Evolutionary conservation across 805 yeast species (phyloP), one percentile per base, ranked within the genome.

Genomic region (Candida endomychidarum): DNA sequence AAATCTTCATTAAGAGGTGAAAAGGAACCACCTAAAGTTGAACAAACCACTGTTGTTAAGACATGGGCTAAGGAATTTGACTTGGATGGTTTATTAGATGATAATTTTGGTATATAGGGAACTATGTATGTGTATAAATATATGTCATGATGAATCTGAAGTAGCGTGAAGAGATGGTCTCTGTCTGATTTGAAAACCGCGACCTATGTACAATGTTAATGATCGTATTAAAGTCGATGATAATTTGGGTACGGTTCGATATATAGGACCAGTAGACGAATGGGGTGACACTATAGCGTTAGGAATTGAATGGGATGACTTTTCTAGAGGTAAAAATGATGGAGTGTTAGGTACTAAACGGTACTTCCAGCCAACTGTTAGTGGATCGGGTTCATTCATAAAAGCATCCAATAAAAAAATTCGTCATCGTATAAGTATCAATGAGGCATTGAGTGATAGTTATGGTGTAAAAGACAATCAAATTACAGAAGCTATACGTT

Each of bases 51-150:
- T 9, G 77, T 93, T 54, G 99, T 93, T n/a, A 65, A 74, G 11
- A 76, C 79, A 52, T 93, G 98, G 97, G 82, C 97, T 15, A 77
- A 87, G 62, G 99, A 90, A 66, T 90, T 93, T 60, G 96, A 89
- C 63, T 72, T 93, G 51, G 96, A 87, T 60, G 87, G 86, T 3
- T 72, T 90, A 48, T 81, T 90, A 56, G 63, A 69, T 31, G 73
- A 66, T 43, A 63, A 66, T 45, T 67, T 66, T 50, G 72, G 72
- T 18, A 55, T 38, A 20, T 6, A 12, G 10, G 7, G 11, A 10
- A 7, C 5, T 7, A 25, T 25, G 15, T n/a, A 25, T 14, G 15
- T 28, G 20, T 24, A 24, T 24, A 24, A n/a, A n/a, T 8, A 28
- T 31, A 31, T 7, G 20, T 22, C 12, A 31, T 31, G 23, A 19